Percentiles rank a stretch among this genome's conserved stretches.
These are phyloP conservation scores for Orbilia blumenaviensis DNA, from an alignment of 2,329 filamentous ascomycete species.

Conservation along the genomic window DNA sequence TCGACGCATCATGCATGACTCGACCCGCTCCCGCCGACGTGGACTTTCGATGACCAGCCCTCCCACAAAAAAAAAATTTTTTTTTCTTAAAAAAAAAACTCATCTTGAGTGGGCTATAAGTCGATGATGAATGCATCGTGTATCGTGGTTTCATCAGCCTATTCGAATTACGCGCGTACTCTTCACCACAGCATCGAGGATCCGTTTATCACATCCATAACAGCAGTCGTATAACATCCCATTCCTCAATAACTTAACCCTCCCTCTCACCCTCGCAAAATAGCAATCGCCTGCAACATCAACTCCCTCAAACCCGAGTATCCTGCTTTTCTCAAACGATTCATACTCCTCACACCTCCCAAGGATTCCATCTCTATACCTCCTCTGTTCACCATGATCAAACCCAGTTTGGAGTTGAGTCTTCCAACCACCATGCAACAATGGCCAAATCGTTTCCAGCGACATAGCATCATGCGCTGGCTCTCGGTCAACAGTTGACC, in stretches of 20 bases:
- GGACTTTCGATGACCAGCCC: neutral
- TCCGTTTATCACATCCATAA: neutral
- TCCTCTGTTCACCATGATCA: neutral
- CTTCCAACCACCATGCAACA: neutral
- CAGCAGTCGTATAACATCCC: neutral
- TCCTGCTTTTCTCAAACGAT: neutral
- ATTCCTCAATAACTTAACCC: slow-evolving; percentile 1
- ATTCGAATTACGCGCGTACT: neutral
- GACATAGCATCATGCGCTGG: neutral
- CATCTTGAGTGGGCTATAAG: no score
- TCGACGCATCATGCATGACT: slow-evolving; percentile 27
- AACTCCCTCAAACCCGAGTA: neutral
- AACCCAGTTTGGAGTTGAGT: neutral
- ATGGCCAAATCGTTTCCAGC: neutral
- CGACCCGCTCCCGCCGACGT: slow-evolving; percentile 29
- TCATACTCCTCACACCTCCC: neutral
- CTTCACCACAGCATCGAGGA: neutral
- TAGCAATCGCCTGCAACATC: neutral
- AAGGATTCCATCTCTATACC: neutral
- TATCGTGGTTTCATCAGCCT: no score
- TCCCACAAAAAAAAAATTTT: no score
- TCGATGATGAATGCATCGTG: no score
- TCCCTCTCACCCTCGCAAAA: neutral
- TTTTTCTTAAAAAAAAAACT: no score
- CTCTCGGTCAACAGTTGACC: neutral